A percentile compares a stretch with the other conserved stretches of the same genome.
phyloP scores from a whole-genome alignment of 225 moss, liverwort and hornwort genomes.

The Pseudoscleropodium purum region DNA sequence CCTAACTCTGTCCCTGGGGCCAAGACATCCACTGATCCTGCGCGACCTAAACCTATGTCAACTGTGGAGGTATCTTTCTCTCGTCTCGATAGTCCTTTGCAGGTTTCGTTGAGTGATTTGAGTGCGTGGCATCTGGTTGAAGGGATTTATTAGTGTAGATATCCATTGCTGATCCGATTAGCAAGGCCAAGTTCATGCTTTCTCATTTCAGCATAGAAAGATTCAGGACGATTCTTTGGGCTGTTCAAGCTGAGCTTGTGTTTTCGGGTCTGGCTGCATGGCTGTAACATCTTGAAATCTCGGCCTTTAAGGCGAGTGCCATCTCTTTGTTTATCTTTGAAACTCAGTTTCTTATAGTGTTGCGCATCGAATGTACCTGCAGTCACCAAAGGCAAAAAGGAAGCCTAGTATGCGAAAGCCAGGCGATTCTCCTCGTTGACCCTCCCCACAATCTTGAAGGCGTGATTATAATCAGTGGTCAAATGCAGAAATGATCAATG shows the following conservation, averaged over 20 bases:
- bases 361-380: background rate
- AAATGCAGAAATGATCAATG: background rate
- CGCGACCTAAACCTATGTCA: background rate
- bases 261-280: background rate
- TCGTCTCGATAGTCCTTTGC: background rate
- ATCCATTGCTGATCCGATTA: background rate
- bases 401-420: conserved; percentile 13
- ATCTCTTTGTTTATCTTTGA: background rate
- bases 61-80: conserved; percentile 13
- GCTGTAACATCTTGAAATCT: background rate
- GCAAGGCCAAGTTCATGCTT: background rate
- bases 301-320: background rate
- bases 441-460: conserved; percentile 11
- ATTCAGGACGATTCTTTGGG: background rate
- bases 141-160: background rate
- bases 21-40: background rate
- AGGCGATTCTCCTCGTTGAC: background rate
- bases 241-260: background rate
- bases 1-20: background rate
- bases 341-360: background rate
- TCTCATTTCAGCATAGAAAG: background rate
- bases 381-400: conserved; percentile 14
- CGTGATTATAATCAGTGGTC: background rate
- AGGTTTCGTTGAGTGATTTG: background rate
- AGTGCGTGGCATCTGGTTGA: background rate